Conservation (phyloP, 176 grass and related monocot genomes). For the Ampelocalamus luodianensis region DNA sequence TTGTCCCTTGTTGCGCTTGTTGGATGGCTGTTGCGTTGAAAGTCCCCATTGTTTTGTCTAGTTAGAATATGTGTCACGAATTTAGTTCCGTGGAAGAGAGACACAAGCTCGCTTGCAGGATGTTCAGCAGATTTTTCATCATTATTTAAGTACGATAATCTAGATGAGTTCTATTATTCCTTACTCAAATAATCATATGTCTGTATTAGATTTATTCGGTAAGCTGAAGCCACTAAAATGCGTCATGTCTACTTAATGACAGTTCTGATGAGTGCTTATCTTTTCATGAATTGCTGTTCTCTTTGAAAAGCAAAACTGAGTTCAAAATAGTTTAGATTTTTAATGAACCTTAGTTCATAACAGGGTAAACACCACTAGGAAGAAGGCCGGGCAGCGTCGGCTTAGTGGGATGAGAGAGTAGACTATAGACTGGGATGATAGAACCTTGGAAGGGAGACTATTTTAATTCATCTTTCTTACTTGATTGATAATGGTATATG, state of each 20-base stretch:
- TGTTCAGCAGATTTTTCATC: background rate
- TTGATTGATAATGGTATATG: no score
- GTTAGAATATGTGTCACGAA: background rate
- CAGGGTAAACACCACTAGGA: no score
- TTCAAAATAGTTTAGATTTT: background rate
- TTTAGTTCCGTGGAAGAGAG: background rate
- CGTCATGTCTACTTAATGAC: background rate
- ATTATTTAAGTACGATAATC: background rate
- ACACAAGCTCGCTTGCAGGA: background rate
- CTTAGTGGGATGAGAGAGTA: no score
- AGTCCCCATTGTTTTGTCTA: background rate
- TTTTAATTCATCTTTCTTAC: no score
- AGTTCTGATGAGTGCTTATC: background rate
- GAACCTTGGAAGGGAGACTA: no score
- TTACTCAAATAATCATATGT: background rate
- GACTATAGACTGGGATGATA: no score
- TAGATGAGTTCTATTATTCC: background rate
- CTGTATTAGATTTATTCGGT: background rate
- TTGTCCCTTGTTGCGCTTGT: background rate
- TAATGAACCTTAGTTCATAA: no score
- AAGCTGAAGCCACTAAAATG: background rate
- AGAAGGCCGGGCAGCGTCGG: no score
- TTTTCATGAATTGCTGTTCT: background rate
- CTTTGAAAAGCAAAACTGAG: constrained; percentile 8
- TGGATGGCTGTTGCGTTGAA: background rate